These are phyloP conservation scores for Fusarium austroafricanum DNA, from an alignment of 2,329 filamentous ascomycete genomes.

Conservation along the genomic window DNA sequence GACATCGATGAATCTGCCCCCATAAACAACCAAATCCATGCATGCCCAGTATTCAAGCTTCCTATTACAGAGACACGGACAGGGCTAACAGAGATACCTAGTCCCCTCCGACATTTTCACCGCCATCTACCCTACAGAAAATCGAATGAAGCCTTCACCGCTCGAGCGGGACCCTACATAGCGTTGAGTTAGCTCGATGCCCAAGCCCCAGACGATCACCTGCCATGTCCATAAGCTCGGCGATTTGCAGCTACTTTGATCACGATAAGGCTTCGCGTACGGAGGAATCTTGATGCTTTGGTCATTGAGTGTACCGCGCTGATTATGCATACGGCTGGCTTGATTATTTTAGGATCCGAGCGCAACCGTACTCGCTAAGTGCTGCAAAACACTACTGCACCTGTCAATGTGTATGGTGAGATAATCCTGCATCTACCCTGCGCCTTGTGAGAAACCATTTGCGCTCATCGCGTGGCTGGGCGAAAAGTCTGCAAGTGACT, in stretches of 20 bases:
- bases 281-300: slow-evolving; percentile 19
- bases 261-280: slow-evolving; percentile 22
- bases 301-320: slow-evolving; percentile 23
- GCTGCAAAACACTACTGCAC: slow-evolving; percentile 4
- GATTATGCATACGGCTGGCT: slow-evolving; percentile 3
- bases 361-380: slow-evolving; percentile 6
- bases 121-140: slow-evolving; percentile 44
- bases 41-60: slow-evolving; percentile 10
- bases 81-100: slow-evolving; percentile 8
- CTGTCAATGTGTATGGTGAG: slow-evolving; percentile 23
- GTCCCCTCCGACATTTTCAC: slow-evolving; percentile 36
- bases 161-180: slow-evolving; percentile 36
- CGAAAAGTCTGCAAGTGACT: slow-evolving; percentile 32
- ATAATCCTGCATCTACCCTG: slow-evolving; percentile 32
- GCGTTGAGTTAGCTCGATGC: slow-evolving; percentile 34
- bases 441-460: slow-evolving; percentile 26
- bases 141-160: slow-evolving; percentile 39
- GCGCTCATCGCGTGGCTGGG: slow-evolving; percentile 23
- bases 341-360: slow-evolving; percentile 11
- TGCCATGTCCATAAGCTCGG: slow-evolving; percentile 37
- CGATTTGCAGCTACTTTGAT: slow-evolving; percentile 20
- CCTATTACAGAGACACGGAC: slow-evolving; percentile 29
- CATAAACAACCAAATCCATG: not conserved
- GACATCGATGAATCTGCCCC: not conserved
- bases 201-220: slow-evolving; percentile 42